These are phyloP conservation scores for Penicillium soppii DNA, from an alignment of 495 filamentous ascomycete genomes.

Conservation along the genomic window DNA sequence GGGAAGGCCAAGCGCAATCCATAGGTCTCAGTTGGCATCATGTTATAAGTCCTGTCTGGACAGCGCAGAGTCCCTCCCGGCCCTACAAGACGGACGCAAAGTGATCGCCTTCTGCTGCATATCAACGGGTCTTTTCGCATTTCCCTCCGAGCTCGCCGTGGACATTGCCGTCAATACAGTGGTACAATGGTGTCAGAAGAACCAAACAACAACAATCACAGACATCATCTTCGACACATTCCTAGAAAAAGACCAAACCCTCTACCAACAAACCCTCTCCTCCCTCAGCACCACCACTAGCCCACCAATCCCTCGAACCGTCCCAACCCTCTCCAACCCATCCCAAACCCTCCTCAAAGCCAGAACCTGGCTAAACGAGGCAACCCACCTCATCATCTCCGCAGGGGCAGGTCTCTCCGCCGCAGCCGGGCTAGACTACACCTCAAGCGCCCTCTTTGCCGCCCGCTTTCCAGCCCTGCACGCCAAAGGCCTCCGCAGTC, in stretches of 20 bases:
- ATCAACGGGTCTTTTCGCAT: slow-evolving; percentile 27
- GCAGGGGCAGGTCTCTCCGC: slow-evolving; percentile 29
- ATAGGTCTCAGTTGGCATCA: slow-evolving; percentile 11
- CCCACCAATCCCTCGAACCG: not conserved
- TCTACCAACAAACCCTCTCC: slow-evolving; percentile 12
- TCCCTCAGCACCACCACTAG: not conserved
- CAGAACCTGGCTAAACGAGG: slow-evolving; percentile 16
- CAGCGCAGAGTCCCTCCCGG: slow-evolving; percentile 8
- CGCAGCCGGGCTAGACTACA: slow-evolving; percentile 28
- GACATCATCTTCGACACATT: slow-evolving; percentile 27
- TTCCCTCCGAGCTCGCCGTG: slow-evolving; percentile 18
- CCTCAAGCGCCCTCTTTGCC: slow-evolving; percentile 17
- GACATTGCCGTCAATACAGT: slow-evolving; percentile 20
- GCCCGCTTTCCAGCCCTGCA: slow-evolving; percentile 22
- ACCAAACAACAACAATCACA: slow-evolving; percentile 18
- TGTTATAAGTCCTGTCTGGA: slow-evolving; percentile 23
- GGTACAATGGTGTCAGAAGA: slow-evolving; percentile 10
- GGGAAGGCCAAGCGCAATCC: not conserved
- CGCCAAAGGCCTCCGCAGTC: slow-evolving; percentile 10
- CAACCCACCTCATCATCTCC: slow-evolving; percentile 20
- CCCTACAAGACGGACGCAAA: slow-evolving; percentile 15
- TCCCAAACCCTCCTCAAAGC: slow-evolving; percentile 8
- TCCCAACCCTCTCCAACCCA: not conserved
- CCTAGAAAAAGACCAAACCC: slow-evolving; percentile 10
- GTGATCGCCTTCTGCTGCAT: slow-evolving; percentile 27